A percentile compares a stretch with the other conserved stretches of the same genome.
Conservation (phyloP, 2,329 filamentous ascomycete species). For the Colletotrichum euphorbiae region DNA sequence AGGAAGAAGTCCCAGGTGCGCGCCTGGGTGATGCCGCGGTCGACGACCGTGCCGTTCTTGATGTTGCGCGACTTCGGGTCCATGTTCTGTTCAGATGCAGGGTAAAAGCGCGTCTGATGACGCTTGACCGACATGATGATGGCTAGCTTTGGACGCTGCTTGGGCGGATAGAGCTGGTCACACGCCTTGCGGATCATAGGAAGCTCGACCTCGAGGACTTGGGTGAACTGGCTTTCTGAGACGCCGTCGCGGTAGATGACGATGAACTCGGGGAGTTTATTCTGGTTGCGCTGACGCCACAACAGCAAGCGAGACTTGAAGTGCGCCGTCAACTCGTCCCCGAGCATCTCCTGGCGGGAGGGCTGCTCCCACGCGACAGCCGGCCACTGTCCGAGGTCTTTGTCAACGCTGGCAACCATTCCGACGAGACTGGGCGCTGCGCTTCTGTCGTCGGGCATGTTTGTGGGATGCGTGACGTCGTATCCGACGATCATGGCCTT, state of each 20-base stretch:
- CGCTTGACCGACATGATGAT: slow-evolving; percentile 88
- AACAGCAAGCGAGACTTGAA: slow-evolving; percentile 73
- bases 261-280: slow-evolving; percentile 74
- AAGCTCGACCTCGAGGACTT: slow-evolving; percentile 77
- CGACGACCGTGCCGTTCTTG: slow-evolving; percentile 82
- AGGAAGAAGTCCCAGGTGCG: slow-evolving; percentile 88
- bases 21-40: slow-evolving; percentile 82
- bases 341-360: slow-evolving; percentile 77
- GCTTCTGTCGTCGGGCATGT: slow-evolving; percentile 66
- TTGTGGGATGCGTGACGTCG: slow-evolving; percentile 90
- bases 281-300: slow-evolving; percentile 71
- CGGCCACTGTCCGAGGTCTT: slow-evolving; percentile 80
- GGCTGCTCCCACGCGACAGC: slow-evolving; percentile 76
- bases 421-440: slow-evolving; percentile 80
- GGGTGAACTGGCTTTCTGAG: slow-evolving; percentile 83
- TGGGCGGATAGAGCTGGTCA: slow-evolving; percentile 63
- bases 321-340: slow-evolving; percentile 66
- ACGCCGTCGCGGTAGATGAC: slow-evolving; percentile 91
- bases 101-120: slow-evolving; percentile 90
- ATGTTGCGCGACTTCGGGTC: slow-evolving; percentile 72
- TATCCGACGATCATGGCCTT: slow-evolving; percentile 90
- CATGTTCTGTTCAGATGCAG: slow-evolving; percentile 62
- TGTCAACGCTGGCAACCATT: slow-evolving; percentile 81
- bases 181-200: slow-evolving; percentile 75
- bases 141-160: slow-evolving; percentile 70